Conservation (phyloP, 2,329 filamentous ascomycete species). For the Neoascochyta sp. region DNA sequence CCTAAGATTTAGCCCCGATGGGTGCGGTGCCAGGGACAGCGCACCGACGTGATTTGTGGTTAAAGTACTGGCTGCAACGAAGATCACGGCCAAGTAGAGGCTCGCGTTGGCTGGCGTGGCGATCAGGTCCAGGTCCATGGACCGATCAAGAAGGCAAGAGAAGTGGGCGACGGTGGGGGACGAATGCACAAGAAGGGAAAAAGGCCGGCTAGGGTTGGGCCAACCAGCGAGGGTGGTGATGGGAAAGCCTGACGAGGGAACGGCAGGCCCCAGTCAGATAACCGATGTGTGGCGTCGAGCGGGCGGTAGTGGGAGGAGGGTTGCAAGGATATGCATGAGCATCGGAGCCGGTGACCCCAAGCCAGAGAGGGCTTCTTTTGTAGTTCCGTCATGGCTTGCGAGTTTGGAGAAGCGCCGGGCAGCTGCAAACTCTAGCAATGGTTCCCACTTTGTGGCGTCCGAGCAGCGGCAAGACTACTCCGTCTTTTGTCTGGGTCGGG, state of each 20-base stretch:
- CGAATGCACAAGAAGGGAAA: constrained; percentile 38
- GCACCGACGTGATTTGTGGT: constrained; percentile 35
- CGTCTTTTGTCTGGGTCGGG: too few species aligned
- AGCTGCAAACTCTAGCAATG: constrained; percentile 29
- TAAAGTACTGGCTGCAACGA: constrained; percentile 32
- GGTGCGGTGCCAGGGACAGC: constrained; percentile 32
- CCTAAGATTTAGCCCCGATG: constrained; percentile 32
- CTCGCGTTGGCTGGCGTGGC: constrained; percentile 35
- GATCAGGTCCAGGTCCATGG: constrained; percentile 32
- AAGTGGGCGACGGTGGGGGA: constrained; percentile 32
- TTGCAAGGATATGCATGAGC: constrained; percentile 38
- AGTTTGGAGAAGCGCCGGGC: constrained; percentile 29
- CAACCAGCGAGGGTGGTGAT: constrained; percentile 32
- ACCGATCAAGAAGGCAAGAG: constrained; percentile 22
- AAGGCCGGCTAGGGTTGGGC: constrained; percentile 32
- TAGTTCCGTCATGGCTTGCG: constrained; percentile 35
- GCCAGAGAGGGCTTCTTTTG: constrained; percentile 24
- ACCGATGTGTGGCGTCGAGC: constrained; percentile 37
- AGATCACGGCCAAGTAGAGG: constrained; percentile 35
- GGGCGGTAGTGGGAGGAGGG: constrained; percentile 27
- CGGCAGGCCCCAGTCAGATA: constrained; percentile 33
- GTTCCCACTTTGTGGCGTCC: constrained; percentile 35
- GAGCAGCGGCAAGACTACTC: too few species aligned
- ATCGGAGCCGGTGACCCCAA: constrained; percentile 30
- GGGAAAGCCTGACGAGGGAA: constrained; percentile 32